Base-by-base conservation (phyloP, 192 early-diverging fungal genomes). In the Linnemannia schmuckeri region DNA sequence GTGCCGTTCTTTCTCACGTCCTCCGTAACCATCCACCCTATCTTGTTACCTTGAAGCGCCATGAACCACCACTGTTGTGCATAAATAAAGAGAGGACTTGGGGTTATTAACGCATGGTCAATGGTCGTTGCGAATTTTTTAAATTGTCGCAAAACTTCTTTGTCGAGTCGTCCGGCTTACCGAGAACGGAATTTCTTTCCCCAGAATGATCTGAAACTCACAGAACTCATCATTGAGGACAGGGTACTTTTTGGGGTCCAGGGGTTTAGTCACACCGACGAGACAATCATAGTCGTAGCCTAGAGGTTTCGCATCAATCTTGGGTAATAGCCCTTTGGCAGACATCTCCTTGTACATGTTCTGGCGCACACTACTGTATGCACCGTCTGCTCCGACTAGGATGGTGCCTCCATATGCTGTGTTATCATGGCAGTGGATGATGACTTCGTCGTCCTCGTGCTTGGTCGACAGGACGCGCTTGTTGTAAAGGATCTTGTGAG, bases 361-460 rank as follows among this genome's bases (percentile, higher is more conserved):
- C 44, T 77, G 82, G 5, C 82, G 82, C 33, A 77, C 46, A 15
- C 70, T 78, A 71, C 82, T 83, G 49, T 78, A 77, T 8, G 82
- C 75, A 9, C 76, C 82, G 42, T 83, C 82, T n/a, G 82, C 76
- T 42, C 82, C 82, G 35, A 83, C 71, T 22, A 83, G 33, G 8
- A 83, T 83, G 40, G 33, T 77, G 15, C 82, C 82, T 24, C 40
- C 18, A 38, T 77, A 77, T 6, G 37, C 66, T 6, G 42, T 76
- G 57, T 74, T 78, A 37, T 83, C 71, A 27, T 70, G 73, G 37
- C 82, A 83, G 15, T 68, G 42, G 9, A 83, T 22, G 5, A 30
- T 47, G 41, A 82, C 82, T 18, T 77, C 55, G 30, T 77, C 41
- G 3, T 83, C 71, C 17, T 83, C 82, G 10, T 83, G 82, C 46